Evolutionary conservation across 768 basidiomycete genomes (phyloP), one percentile per base, ranked within the genome.

Genomic region (Cyclocybe cylindracea): DNA sequence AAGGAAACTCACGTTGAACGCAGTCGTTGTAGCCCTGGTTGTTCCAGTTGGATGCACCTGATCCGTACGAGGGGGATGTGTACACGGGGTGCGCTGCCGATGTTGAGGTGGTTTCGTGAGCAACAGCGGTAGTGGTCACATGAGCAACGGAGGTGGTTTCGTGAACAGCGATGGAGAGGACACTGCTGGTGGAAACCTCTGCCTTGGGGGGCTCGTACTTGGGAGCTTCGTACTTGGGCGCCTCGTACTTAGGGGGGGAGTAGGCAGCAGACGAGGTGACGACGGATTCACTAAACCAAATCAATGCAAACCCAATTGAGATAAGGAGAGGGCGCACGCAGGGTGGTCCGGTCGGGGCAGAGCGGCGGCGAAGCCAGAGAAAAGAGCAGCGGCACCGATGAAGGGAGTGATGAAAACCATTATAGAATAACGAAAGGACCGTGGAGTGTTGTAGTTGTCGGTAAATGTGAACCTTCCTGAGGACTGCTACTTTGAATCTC

Each of bases 351-450:
- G 72, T 44, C 70, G 70, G 49, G 80, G 80, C 44, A 74, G 65
- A 46, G 82, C 86, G 29, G 75, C 69, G 32, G 73, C 76, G 37
- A 83, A 61, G 63, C 77, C 73, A 54, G 80, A 79, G 50, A 83
- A 68, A 55, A 87, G 65, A 49, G 77, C 78, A 54, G 77, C 76
- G 61, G 77, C 76, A 67, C 78, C 75, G 54, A 89, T 44, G 57
- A 86, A 61, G 58, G 80, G 72, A 59, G 79, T 66, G 64, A 84
- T 70, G 62, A 70, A 73, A 63, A 87, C 79, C 87, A 90, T 90
- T 69, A 71, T 81, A 66, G 65, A 70, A 64, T 56, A 65, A 66
- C 45, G 59, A 64, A 70, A 70, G 62, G 67, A 78, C 74, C 73
- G 79, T 79, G 62, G 71, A 69, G 74, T 72, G 74, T 72, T 63